A percentile compares a stretch with the other conserved stretches of the same genome.
These are phyloP conservation scores for Rhododendron henanense DNA, from an alignment of 148 eudicot genomes.

Conservation along the genomic window DNA sequence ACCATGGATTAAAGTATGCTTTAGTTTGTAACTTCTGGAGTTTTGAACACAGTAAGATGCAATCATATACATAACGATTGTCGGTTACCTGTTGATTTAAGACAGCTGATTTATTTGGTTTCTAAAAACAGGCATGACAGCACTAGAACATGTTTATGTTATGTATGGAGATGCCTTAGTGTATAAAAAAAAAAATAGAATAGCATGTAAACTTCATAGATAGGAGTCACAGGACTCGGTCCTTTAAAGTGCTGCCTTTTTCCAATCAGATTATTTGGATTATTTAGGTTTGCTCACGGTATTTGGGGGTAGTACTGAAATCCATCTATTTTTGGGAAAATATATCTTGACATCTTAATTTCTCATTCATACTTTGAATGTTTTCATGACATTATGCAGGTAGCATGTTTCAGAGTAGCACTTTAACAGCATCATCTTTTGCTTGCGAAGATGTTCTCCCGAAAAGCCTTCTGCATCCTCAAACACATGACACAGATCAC, in stretches of 20 bases:
- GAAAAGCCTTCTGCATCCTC: conserved; percentile 14
- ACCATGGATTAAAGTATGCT: neutral
- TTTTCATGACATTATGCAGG: conserved; percentile 22
- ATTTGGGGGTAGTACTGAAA: neutral
- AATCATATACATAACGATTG: too few relatives aligned
- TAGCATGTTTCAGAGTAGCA: conserved; percentile 34
- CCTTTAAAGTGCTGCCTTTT: neutral
- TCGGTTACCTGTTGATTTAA: neutral
- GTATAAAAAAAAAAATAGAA: neutral
- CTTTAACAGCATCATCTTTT: conserved; percentile 38
- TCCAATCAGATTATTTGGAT: neutral
- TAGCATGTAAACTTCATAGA: neutral
- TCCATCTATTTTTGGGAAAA: neutral
- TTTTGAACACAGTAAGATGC: neutral
- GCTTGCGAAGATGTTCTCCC: conserved; percentile 41
- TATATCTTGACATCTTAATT: neutral
- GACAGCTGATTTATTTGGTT: neutral
- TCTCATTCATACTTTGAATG: neutral
- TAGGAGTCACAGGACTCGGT: neutral
- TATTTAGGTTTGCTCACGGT: neutral
- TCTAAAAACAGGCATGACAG: neutral
- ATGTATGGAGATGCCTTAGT: neutral
- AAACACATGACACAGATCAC: conserved; percentile 23
- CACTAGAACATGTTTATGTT: neutral
- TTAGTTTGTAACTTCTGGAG: neutral